Percentiles rank a stretch among this genome's conserved stretches.
phyloP scores from a whole-genome alignment of 495 filamentous ascomycete genomes.

The Penicillium antarcticum region DNA sequence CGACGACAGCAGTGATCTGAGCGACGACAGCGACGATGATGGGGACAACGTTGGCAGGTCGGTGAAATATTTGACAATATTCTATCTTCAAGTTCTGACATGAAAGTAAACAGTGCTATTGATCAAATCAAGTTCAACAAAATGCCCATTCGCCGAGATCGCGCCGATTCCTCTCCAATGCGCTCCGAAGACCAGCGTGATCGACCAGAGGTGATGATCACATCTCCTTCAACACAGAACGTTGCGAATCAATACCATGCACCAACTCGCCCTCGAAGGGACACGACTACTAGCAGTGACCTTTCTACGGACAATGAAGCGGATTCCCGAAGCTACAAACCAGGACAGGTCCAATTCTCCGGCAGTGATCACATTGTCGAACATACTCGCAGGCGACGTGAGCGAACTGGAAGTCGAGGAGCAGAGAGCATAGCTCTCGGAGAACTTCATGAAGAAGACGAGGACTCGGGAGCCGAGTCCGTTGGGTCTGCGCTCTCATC shows the following conservation, averaged over 20 bases:
- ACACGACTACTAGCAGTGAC: constrained; percentile 89
- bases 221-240: constrained; percentile 50
- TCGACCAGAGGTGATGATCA: constrained; percentile 52
- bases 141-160: constrained; percentile 76
- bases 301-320: constrained; percentile 88
- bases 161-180: constrained; percentile 85
- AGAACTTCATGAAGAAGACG: constrained; percentile 50
- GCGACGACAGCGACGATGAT: constrained; percentile 94
- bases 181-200: constrained; percentile 52
- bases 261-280: constrained; percentile 72
- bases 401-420: constrained; percentile 54
- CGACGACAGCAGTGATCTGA: constrained; percentile 94
- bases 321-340: constrained; percentile 63
- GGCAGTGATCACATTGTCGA: constrained; percentile 52
- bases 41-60: constrained; percentile 52
- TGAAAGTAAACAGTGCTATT: constrained; percentile 39
- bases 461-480: constrained; percentile 61
- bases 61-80: constrained; percentile 1
- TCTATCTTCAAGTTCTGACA: constrained; percentile 15
- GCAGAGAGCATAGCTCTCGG: constrained; percentile 33
- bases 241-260: constrained; percentile 55
- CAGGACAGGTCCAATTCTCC: constrained; percentile 54
- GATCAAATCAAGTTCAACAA: constrained; percentile 94
- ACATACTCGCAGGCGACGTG: constrained; percentile 53
- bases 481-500: constrained; percentile 64